Evolutionary conservation across 1,284 basidiomycete species (phyloP), one percentile per base, ranked within the genome.

Genomic region (Papiliotrema nemorosa): DNA sequence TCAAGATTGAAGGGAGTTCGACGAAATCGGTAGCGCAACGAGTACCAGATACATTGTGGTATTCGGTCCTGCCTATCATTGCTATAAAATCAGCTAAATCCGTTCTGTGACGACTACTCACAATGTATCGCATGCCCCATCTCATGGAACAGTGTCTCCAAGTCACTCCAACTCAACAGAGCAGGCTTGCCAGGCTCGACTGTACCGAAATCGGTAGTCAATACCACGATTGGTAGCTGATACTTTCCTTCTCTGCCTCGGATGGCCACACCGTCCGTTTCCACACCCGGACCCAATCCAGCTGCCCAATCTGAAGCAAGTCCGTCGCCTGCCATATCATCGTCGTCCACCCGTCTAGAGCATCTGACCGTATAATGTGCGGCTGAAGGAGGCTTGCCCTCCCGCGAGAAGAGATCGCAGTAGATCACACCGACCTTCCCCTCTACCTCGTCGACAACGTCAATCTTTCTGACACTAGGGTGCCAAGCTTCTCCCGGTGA

Each of bases 51-150:
- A 97, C 93, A 67, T 97, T 97, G 75, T 97, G 94, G 69, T 94
- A 97, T 63, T 94, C 91, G 5, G 93, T 98, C 34, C 90, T 81
- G 20, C 94, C 96, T 54, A 98, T 87, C 96, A 98, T 98, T 1
- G 94, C 92, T 96, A 33, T 20, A 21, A 9, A 34, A 26, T 34
- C 29, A 43, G 61, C 13, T 47, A 35, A 47, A 18, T 4, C 45
- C 21, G 20, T 9, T 27, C 54, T 37, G 39, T 42, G 47, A 24
- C 50, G 29, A 10, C 21, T 16, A 79, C 90, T 80, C 66, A 93
- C 93, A 98, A 70, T 98, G 94, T 81, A 98, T 91, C 2, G 96
- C 94, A 73, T 98, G 94, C 0, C 94, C 94, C 93, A 98, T 97
- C 75, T 98, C 94, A 66, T 98, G 94, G 75, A 96, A 97, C 20